Percentiles rank a stretch among this genome's conserved stretches.
These are phyloP conservation scores for Pseudogymnoascus sp. DNA, from an alignment of 2,329 filamentous ascomycete genomes.

Conservation along the genomic window DNA sequence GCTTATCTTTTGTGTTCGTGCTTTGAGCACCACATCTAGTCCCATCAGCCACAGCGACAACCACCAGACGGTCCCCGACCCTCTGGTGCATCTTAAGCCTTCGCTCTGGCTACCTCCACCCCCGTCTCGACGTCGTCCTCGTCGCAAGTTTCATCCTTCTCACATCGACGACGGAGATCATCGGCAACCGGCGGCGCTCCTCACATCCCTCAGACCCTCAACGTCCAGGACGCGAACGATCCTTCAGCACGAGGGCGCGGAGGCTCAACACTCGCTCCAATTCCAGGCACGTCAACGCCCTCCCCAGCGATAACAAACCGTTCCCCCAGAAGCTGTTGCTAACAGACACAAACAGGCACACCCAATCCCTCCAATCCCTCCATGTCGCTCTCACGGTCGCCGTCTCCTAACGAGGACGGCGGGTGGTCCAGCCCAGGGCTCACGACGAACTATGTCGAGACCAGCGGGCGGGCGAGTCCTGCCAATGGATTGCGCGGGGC, in stretches of 20 bases:
- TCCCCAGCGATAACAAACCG: neutral
- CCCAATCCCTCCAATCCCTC: slow-evolving; percentile 45
- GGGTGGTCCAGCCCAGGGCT: slow-evolving; percentile 83
- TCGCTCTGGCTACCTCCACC: slow-evolving; percentile 44
- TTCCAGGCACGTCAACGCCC: slow-evolving; percentile 20
- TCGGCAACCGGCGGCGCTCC: slow-evolving; percentile 22
- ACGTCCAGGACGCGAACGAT: slow-evolving; percentile 17
- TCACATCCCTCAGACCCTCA: slow-evolving; percentile 18
- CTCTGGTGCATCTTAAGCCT: slow-evolving; percentile 24
- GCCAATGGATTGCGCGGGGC: slow-evolving; percentile 38
- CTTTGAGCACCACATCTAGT: neutral
- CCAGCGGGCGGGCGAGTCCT: slow-evolving; percentile 62
- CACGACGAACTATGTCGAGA: slow-evolving; percentile 49
- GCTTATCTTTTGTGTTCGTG: slow-evolving; percentile 7
- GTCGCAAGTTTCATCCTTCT: slow-evolving; percentile 29
- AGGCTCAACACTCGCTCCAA: slow-evolving; percentile 22
- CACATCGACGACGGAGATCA: slow-evolving; percentile 30
- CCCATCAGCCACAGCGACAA: neutral
- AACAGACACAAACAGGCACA: slow-evolving; percentile 37
- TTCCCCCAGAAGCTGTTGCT: neutral
- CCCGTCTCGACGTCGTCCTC: slow-evolving; percentile 43
- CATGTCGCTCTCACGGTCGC: slow-evolving; percentile 84
- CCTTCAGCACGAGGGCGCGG: slow-evolving; percentile 15
- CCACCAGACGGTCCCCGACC: slow-evolving; percentile 24
- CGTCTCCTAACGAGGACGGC: slow-evolving; percentile 73